Evolutionary conservation across 352 stramenopile species (phyloP).

Genomic region (Lagenidium sp.): DNA sequence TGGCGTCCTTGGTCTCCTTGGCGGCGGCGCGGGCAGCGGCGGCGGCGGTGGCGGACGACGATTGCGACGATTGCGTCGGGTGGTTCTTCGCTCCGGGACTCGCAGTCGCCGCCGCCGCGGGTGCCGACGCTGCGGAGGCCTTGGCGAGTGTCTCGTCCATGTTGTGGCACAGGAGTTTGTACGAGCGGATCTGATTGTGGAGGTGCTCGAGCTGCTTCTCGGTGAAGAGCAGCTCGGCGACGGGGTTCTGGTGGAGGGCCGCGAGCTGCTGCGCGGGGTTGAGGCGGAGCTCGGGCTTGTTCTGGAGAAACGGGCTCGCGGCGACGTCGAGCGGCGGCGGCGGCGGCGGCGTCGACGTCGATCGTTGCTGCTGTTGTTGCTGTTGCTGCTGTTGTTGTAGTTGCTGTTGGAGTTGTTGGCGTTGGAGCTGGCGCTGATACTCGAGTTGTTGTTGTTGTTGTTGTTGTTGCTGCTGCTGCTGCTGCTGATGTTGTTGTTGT

Average conservation of each 20-base stretch:
- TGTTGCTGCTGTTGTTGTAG: slow-evolving; percentile 21
- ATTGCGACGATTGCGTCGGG: background rate
- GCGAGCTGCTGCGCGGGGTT: slow-evolving; percentile 20
- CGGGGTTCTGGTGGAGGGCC: slow-evolving; percentile 27
- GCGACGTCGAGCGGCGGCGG: slow-evolving; percentile 28
- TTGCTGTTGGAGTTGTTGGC: slow-evolving; percentile 21
- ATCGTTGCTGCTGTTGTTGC: slow-evolving; percentile 15
- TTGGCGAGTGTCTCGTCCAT: slow-evolving; percentile 56
- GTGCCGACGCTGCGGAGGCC: background rate
- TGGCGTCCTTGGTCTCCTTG: background rate
- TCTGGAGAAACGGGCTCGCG: slow-evolving; percentile 52
- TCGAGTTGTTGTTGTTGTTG: background rate
- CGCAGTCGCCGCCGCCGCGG: background rate
- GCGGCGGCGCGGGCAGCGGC: too few relatives aligned
- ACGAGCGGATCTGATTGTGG: slow-evolving; percentile 80
- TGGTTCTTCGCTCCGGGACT: background rate
- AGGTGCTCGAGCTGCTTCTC: slow-evolving; percentile 79
- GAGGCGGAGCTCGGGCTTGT: slow-evolving; percentile 32
- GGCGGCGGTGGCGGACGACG: background rate
- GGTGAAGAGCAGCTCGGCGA: slow-evolving; percentile 54
- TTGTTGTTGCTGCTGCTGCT: background rate
- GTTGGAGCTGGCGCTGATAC: slow-evolving; percentile 19
- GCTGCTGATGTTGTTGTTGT: background rate
- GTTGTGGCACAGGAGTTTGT: slow-evolving; percentile 74
- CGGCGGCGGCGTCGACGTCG: background rate